Conservation (phyloP, 805 yeast genomes). For the Saccharomycopsis javanensis region DNA sequence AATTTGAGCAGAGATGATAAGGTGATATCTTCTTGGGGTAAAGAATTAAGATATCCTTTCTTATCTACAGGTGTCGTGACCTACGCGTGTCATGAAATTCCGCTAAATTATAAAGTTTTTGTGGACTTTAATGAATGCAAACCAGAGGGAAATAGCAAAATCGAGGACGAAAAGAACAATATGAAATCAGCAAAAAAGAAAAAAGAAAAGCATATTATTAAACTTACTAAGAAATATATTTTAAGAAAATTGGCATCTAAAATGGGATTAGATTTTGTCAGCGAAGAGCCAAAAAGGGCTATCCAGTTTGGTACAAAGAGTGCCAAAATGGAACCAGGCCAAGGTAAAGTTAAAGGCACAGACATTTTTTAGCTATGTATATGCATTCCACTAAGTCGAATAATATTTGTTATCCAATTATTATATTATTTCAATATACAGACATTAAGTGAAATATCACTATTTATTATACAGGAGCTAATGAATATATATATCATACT, state of each 20-base stretch:
- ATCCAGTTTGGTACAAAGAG: conserved; percentile 94
- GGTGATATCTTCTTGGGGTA: conserved; percentile 77
- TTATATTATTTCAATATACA: too few species aligned
- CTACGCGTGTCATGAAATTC: conserved; percentile 37
- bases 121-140: neutral
- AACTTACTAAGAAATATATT: conserved; percentile 36
- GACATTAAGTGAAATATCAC: too few species aligned
- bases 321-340: conserved; percentile 57
- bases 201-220: neutral
- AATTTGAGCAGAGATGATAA: conserved; percentile 90
- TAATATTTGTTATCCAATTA: too few species aligned
- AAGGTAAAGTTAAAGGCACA: conserved; percentile 16
- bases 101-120: conserved; percentile 36
- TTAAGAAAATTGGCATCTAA: conserved; percentile 52
- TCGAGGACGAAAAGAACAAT: conserved; percentile 16
- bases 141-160: neutral
- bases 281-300: conserved; percentile 79
- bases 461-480: too few species aligned
- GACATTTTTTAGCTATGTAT: conserved; percentile 2
- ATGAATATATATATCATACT: too few species aligned
- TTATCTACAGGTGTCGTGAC: conserved; percentile 53
- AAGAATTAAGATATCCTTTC: conserved; percentile 83
- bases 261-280: conserved; percentile 44
- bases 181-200: neutral
- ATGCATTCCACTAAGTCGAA: too few species aligned